Conservation (phyloP, 2,329 filamentous ascomycete genomes). For the Ophiocordyceps australis region DNA sequence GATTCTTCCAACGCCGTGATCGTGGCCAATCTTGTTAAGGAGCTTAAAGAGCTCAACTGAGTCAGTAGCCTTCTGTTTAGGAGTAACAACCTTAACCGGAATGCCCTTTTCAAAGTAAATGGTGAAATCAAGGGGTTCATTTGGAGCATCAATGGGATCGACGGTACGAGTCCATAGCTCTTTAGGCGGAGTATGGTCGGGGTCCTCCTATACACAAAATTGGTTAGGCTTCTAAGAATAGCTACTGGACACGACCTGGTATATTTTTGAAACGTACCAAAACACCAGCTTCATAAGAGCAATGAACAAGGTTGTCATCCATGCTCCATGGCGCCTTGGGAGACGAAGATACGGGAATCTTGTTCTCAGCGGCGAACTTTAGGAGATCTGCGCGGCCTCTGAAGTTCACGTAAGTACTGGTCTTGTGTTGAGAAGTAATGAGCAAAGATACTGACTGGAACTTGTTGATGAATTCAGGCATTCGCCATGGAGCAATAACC, state of each 20-base stretch:
- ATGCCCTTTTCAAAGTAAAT: slow-evolving; percentile 50
- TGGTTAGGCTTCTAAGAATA: too few relatives aligned
- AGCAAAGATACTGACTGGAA: slow-evolving; percentile 2
- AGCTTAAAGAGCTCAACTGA: slow-evolving; percentile 46
- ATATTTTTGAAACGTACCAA: slow-evolving; percentile 17
- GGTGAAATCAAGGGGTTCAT: slow-evolving; percentile 45
- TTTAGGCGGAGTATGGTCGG: slow-evolving; percentile 36
- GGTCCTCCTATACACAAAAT: slow-evolving; percentile 21
- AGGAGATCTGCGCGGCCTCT: slow-evolving; percentile 52
- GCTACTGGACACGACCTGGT: background rate
- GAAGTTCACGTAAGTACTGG: background rate
- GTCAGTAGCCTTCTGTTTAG: slow-evolving; percentile 21
- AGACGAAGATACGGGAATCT: slow-evolving; percentile 55
- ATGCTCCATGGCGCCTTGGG: slow-evolving; percentile 53
- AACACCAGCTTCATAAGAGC: slow-evolving; percentile 57
- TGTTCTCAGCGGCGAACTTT: slow-evolving; percentile 46
- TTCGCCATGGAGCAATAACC: slow-evolving; percentile 54
- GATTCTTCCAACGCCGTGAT: slow-evolving; percentile 49
- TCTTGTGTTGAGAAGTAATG: too few relatives aligned
- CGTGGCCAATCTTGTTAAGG: slow-evolving; percentile 43
- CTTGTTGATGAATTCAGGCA: slow-evolving; percentile 23
- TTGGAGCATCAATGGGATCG: slow-evolving; percentile 44
- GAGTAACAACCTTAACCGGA: slow-evolving; percentile 42
- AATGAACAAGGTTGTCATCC: slow-evolving; percentile 23
- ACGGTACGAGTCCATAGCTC: slow-evolving; percentile 40